phyloP scores from a whole-genome alignment of 768 basidiomycete species.

The Lactarius psammicola region DNA sequence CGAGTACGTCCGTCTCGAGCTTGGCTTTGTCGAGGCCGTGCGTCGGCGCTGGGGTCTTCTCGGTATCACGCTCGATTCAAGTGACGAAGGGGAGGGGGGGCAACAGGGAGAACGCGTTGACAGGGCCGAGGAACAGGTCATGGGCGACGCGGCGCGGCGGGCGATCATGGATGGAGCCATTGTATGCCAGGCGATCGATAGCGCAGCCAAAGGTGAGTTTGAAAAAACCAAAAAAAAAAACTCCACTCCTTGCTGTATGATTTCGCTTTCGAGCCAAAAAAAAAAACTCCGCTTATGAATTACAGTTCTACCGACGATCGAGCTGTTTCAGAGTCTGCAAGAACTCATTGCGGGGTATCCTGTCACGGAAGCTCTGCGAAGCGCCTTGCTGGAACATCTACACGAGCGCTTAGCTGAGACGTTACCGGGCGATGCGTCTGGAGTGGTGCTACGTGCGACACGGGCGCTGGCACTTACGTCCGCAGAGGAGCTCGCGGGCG shows the following conservation, averaged over 20 bases:
- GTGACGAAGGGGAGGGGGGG: slow-evolving; percentile 32
- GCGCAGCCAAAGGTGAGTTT: slow-evolving; percentile 66
- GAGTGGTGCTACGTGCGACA: slow-evolving; percentile 43
- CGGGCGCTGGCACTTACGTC: slow-evolving; percentile 26
- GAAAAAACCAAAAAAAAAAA: too few species aligned
- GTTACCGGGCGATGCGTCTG: slow-evolving; percentile 41
- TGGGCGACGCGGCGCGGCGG: slow-evolving; percentile 55
- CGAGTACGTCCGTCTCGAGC: slow-evolving; percentile 89
- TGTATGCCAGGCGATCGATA: slow-evolving; percentile 71
- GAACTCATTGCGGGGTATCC: slow-evolving; percentile 45
- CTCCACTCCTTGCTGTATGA: too few species aligned
- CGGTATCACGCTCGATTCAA: slow-evolving; percentile 51
- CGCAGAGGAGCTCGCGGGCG: slow-evolving; percentile 42
- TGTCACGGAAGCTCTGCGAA: slow-evolving; percentile 40
- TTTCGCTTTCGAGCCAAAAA: too few species aligned
- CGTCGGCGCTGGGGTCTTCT: slow-evolving; percentile 77
- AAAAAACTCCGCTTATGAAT: slow-evolving; percentile 1
- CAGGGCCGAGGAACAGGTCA: slow-evolving; percentile 43
- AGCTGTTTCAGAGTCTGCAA: slow-evolving; percentile 45
- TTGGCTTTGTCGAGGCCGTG: slow-evolving; percentile 79
- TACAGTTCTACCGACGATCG: slow-evolving; percentile 42
- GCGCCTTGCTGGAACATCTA: slow-evolving; percentile 44
- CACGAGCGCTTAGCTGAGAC: slow-evolving; percentile 41
- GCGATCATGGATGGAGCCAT: slow-evolving; percentile 78
- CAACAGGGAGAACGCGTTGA: slow-evolving; percentile 32